Evolutionary conservation across 192 early-diverging fungal genomes (phyloP).

Genomic region (Cetraspora pellucida): DNA sequence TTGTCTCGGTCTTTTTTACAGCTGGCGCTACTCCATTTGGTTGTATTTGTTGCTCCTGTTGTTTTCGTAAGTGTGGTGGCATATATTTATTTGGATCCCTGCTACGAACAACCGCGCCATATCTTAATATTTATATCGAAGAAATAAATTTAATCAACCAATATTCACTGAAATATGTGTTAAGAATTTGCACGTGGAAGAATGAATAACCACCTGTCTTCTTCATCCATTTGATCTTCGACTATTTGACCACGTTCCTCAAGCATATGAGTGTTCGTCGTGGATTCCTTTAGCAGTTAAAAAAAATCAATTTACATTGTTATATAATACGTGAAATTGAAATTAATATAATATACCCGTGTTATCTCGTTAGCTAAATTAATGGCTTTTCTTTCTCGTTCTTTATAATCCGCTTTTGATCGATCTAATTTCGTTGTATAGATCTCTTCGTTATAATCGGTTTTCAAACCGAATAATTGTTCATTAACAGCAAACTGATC

Average conservation of each 20-base stretch:
- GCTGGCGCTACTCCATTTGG: not conserved
- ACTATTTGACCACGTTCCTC: slow-evolving; percentile 81
- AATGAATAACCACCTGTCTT: slow-evolving; percentile 59
- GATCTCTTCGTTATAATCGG: slow-evolving; percentile 94
- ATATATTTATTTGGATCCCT: slow-evolving; percentile 78
- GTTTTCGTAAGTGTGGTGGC: slow-evolving; percentile 77
- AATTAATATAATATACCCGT: slow-evolving; percentile 52
- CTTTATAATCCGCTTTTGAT: slow-evolving; percentile 79
- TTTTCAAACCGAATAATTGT: slow-evolving; percentile 89
- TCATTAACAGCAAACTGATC: slow-evolving; percentile 98
- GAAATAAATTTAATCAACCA: not conserved
- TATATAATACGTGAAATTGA: not conserved
- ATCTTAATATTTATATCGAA: slow-evolving; percentile 37
- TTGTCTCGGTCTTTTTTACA: slow-evolving; percentile 3
- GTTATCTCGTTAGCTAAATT: slow-evolving; percentile 91
- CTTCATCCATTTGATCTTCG: slow-evolving; percentile 82
- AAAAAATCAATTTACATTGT: not conserved
- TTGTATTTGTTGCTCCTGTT: slow-evolving; percentile 44
- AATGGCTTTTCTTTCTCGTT: slow-evolving; percentile 84
- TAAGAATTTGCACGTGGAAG: not conserved
- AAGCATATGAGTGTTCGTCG: slow-evolving; percentile 81
- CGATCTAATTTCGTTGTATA: slow-evolving; percentile 95
- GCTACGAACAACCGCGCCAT: slow-evolving; percentile 77
- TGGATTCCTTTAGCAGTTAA: slow-evolving; percentile 50
- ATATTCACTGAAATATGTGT: not conserved